Base-by-base conservation (phyloP, 306 rosid species). In the Mucuna pruriens region DNA sequence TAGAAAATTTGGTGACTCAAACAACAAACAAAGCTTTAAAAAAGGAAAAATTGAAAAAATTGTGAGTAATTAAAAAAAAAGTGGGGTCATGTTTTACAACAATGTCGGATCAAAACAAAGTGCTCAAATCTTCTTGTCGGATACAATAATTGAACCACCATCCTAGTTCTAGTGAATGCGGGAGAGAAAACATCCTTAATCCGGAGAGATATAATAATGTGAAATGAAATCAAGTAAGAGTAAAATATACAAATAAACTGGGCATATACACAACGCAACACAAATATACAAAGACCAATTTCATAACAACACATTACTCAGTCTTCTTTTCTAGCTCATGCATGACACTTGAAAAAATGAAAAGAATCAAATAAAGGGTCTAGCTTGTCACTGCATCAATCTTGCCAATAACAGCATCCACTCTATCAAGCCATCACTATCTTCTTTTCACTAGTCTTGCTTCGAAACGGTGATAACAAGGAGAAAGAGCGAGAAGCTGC, bases 401-500 rank as follows among this genome's bases (percentile, higher is more conserved):
- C 86, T 62, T 57, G 45, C 34, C 79, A 72, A 39, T 33, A 57
- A 36, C 62, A 70, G 42, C 45, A 57, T 63, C 83, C 76, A 31
- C 38, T 70, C 80, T 63, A 49, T 91, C 87, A 89, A 25, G 86
- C 85, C 85, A 80, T 80, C 77, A 79, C 51, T 77, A 76, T 61
- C 86, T 91, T 93, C 87, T 91, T 94, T 63, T 95, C 99, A 75
- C 90, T 88, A 6, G 38, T 89, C 90, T 96, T 92, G 88, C 92
- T 89, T 69, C 98, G 87, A 85, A 96, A 96, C n/a, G 99, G 98
- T 4, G 98, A 92, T 73, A 96, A 82, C 85, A 96, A 83, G 68
- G 97, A 96, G 90, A 93, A 96, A 31, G 97, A 83, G 36, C 97
- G 97, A 31, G 98, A 90, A 61, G 92, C 99, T 96, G 94, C 85